Evolutionary conservation across 2,329 filamentous ascomycete species (phyloP), one percentile per base, ranked within the genome.

Genomic region (Westerdykella ornata): DNA sequence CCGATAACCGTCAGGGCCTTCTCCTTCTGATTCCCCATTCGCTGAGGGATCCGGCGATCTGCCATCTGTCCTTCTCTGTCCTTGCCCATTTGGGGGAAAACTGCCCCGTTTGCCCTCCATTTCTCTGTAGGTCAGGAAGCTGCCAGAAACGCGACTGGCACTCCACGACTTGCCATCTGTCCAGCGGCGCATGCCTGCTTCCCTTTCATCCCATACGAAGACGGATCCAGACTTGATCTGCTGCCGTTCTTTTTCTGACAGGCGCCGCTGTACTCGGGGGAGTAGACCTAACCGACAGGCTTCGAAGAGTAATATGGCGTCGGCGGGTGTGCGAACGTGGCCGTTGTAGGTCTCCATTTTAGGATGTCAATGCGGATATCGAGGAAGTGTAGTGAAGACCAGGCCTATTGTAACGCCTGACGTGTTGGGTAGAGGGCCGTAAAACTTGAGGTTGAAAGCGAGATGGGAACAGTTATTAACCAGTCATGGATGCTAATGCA

Each of bases 81-180:
- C 62, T 37, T 30, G 18, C 18, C 16, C 16, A 14, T 29, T 47
- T 60, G 63, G 42, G 67, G n/a, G n/a, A 33, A 13, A 15, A 33
- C 30, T 87, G 40, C 89, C 89, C 48, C 92, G 79, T 74, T 97
- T 97, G 66, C 92, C 92, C 68, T 98, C 92, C 92, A 98, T 98
- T 64, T 98, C 92, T 30, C 92, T 78, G 62, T 98, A 98, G 6
- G 92, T 97, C 45, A 98, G 69, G 65, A 98, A 98, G 71, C 92
- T 97, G 38, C 92, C 92, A 0, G 90, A 97, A 1, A 98, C 92
- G 48, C 92, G 81, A 69, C 90, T 97, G 26, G 92, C 92, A 61
- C 90, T 97, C 92, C 92, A 98, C 28, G 90, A 97, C 67, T 98
- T 98, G 42, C 92, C 92, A 57, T 98, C 92, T 0, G 92, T 98